Evolutionary conservation across 371 early-diverging fungal genomes (phyloP).

Genomic region (Racocetra persica): DNA sequence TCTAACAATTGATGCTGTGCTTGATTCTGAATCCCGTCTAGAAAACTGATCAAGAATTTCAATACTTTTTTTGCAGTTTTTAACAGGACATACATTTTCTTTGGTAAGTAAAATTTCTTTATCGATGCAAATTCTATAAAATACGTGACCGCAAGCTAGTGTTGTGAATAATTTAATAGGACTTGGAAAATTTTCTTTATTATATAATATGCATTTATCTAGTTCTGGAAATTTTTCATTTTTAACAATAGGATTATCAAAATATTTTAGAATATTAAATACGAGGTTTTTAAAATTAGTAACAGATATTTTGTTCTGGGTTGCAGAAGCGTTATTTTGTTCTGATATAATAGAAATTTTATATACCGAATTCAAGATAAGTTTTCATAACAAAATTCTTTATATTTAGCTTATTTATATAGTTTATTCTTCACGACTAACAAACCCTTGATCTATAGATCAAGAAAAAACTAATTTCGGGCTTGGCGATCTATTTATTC

Average conservation of each 20-base stretch:
- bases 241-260: neutral
- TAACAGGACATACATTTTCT: neutral
- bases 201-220: neutral
- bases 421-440: too few species aligned
- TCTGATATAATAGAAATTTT: too few species aligned
- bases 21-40: conserved; percentile 14
- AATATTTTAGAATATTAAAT: conserved; percentile 18
- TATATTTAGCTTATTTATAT: too few species aligned
- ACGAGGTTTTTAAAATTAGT: conserved; percentile 16
- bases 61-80: neutral
- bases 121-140: conserved; percentile 20
- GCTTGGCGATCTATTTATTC: too few species aligned
- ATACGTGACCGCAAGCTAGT: neutral
- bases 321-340: too few species aligned
- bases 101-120: conserved; percentile 10
- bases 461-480: too few species aligned
- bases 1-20: conserved; percentile 6
- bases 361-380: too few species aligned
- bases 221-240: conserved; percentile 7
- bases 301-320: neutral
- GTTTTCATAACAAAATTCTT: too few species aligned
- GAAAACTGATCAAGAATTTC: conserved; percentile 17
- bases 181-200: neutral
- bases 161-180: conserved; percentile 5
- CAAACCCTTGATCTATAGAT: too few species aligned